Base-by-base conservation (phyloP, 164 flowering plant genomes). In the Taxillus chinensis region DNA sequence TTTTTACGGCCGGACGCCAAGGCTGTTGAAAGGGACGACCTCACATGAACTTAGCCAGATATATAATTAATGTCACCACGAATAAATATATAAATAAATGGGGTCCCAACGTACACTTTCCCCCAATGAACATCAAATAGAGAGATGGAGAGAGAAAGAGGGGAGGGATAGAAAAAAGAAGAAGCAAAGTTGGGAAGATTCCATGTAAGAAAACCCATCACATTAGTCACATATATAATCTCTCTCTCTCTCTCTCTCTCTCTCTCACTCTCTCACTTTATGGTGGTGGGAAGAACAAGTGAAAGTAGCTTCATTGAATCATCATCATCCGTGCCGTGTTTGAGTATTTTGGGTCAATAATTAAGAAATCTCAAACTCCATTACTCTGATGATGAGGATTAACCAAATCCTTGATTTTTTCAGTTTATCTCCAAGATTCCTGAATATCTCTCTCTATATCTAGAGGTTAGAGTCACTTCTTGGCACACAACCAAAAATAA, bases 31-130 rank as follows among this genome's bases (percentile, higher is more conserved):
- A 81, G 66, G 74, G 86, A 79, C 86, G 71, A 70, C 77, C 73
- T 86, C 89, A 86, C 89, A 86, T 84, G 87, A 84, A 73, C 76
- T 82, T 79, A 82, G 80, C 83, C 84, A 79, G 80, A 80, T 77
- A 78, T 27, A 27, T 27, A 27, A 27, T 27, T 27, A 27, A 27
- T 27, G 27, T 27, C 27, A 27, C 27, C 27, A 27, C 27, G 2
- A 27, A 27, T 27, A 27, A 27, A 27, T 27, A 27, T 27, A 27
- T 27, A 27, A 27, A 80, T 75, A 76, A 72, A 67, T 81, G 78
- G 76, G 80, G 62, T 70, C 83, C 81, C 71, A 61, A 65, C 72
- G 61, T 65, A 67, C 69, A 64, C 63, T 62, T 62, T 67, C 65
- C 63, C 62, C 43, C 56, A 50, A 2, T 2, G 10, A 3, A 60